These are phyloP conservation scores for Nitzschia sp. DNA, from an alignment of 108 stramenopile genomes.

Conservation along the genomic window DNA sequence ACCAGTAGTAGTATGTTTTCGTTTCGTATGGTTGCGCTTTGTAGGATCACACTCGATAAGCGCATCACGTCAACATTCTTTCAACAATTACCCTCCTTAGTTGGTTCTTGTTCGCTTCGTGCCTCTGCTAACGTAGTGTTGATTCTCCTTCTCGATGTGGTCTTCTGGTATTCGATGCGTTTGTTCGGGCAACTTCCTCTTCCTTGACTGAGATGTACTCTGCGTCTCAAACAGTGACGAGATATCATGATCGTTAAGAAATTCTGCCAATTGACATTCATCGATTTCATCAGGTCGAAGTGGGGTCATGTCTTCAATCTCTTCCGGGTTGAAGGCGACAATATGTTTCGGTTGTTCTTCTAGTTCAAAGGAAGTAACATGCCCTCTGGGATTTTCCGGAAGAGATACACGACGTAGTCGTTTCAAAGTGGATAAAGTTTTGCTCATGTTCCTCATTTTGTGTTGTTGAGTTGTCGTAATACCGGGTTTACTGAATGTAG, in stretches of 20 bases:
- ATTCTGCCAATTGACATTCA: slow-evolving; percentile 24
- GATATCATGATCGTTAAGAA: slow-evolving; percentile 12
- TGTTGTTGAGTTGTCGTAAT: too few relatives aligned
- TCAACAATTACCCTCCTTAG: too few relatives aligned
- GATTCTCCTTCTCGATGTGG: background rate
- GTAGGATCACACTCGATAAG: too few relatives aligned
- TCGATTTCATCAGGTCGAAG: slow-evolving; percentile 23
- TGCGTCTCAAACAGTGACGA: slow-evolving; percentile 6
- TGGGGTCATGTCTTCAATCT: slow-evolving; percentile 9
- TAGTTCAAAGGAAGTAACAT: background rate
- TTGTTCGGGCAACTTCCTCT: background rate
- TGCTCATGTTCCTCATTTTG: slow-evolving; percentile 23
- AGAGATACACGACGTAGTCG: slow-evolving; percentile 4
- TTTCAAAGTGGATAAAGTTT: slow-evolving; percentile 14
- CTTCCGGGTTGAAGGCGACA: slow-evolving; percentile 10
- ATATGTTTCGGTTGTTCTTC: background rate
- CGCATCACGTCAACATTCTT: too few relatives aligned
- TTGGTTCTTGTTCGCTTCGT: background rate
- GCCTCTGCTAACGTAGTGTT: background rate
- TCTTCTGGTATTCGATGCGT: background rate
- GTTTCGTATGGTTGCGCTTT: too few relatives aligned
- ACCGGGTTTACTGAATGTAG: too few relatives aligned
- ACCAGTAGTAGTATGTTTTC: too few relatives aligned
- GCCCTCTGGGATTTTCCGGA: background rate
- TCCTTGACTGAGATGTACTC: background rate